phyloP scores from a whole-genome alignment of 768 basidiomycete species.

The Russula brevipes region DNA sequence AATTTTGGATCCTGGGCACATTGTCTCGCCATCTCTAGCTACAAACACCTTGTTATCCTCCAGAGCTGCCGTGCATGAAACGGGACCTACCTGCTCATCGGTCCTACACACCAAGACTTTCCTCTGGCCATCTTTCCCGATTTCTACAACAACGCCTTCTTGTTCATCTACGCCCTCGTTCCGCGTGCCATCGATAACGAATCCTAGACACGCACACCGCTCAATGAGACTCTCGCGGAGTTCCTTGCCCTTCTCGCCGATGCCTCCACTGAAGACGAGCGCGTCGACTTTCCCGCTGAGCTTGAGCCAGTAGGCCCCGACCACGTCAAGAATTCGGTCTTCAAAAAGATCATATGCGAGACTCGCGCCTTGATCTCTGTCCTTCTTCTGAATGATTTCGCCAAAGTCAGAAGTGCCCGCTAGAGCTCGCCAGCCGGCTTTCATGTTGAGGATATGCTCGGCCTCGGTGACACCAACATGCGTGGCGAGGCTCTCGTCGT shows the following conservation, averaged over 20 bases:
- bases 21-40: slow-evolving; percentile 44
- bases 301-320: slow-evolving; percentile 73
- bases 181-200: slow-evolving; percentile 44
- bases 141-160: slow-evolving; percentile 44
- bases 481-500: slow-evolving; percentile 44
- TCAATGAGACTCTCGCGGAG: slow-evolving; percentile 55
- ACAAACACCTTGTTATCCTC: background rate
- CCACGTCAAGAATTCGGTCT: slow-evolving; percentile 65
- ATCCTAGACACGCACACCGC: slow-evolving; percentile 57
- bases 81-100: slow-evolving; percentile 51
- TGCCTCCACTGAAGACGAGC: slow-evolving; percentile 81
- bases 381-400: slow-evolving; percentile 43
- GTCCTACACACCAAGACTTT: slow-evolving; percentile 58
- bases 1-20: slow-evolving; percentile 33
- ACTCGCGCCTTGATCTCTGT: slow-evolving; percentile 36
- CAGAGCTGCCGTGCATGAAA: background rate
- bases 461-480: slow-evolving; percentile 53
- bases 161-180: slow-evolving; percentile 38
- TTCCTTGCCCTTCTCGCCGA: slow-evolving; percentile 69
- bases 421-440: slow-evolving; percentile 74
- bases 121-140: slow-evolving; percentile 35
- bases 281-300: slow-evolving; percentile 66
- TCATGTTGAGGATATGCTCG: slow-evolving; percentile 67
- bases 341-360: slow-evolving; percentile 77
- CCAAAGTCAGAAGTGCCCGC: slow-evolving; percentile 82